phyloP scores from a whole-genome alignment of 306 rosid species.

The Canavalia gladiata region DNA sequence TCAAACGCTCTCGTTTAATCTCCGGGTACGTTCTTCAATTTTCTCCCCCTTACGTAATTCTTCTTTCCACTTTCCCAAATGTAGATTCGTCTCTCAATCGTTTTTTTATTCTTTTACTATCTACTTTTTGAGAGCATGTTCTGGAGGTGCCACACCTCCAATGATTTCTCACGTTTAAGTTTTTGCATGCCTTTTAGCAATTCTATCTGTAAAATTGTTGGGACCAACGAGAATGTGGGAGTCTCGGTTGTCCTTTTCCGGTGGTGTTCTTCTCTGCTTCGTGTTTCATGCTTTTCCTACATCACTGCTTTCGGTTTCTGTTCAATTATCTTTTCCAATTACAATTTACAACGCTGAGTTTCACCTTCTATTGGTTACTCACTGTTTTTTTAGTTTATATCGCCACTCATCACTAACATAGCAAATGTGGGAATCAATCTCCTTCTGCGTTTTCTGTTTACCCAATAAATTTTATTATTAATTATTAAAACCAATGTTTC shows the following conservation, averaged over 20 bases:
- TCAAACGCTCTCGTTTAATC: neutral
- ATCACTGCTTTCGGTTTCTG: neutral
- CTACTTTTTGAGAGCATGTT: too few species aligned
- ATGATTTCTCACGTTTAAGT: neutral
- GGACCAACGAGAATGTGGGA: too few species aligned
- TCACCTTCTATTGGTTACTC: neutral
- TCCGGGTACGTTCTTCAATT: constrained; percentile 34
- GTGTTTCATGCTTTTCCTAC: neutral
- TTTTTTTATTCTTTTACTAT: neutral
- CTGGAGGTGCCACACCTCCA: neutral
- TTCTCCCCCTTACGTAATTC: neutral
- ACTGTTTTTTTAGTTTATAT: neutral
- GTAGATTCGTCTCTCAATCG: neutral
- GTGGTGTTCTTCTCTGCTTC: neutral
- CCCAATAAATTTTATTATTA: constrained; percentile 1
- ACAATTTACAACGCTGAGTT: neutral
- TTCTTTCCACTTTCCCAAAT: neutral
- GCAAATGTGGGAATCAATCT: neutral
- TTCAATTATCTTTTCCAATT: neutral
- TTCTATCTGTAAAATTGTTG: neutral
- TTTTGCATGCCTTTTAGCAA: too few species aligned
- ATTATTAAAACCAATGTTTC: neutral
- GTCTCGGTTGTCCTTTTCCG: neutral
- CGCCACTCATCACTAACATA: neutral
- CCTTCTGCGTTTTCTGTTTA: neutral